phyloP scores from a whole-genome alignment of 257 asterid species.

The Scutellaria galericulata region DNA sequence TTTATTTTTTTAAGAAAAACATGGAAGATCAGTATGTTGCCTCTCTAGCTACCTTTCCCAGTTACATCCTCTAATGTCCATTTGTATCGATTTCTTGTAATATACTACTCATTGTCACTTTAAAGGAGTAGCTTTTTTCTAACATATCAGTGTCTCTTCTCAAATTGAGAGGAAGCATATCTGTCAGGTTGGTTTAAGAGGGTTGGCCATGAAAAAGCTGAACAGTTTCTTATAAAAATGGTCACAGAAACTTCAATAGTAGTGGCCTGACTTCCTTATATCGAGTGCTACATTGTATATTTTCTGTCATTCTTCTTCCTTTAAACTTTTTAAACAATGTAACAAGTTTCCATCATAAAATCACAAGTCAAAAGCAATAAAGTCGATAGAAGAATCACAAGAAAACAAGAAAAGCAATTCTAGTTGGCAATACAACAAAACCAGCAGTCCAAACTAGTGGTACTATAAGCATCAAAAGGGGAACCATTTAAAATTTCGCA shows the following conservation, averaged over 20 bases:
- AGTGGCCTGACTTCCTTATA: slow-evolving; percentile 14
- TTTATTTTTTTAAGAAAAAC: too few species aligned
- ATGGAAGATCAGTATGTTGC: too few species aligned
- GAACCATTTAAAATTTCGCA: slow-evolving; percentile 16
- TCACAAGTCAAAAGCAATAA: slow-evolving; percentile 17
- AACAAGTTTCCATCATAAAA: slow-evolving; percentile 16
- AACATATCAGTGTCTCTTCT: slow-evolving; percentile 18
- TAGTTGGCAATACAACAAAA: slow-evolving; percentile 20
- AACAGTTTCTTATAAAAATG: slow-evolving; percentile 23
- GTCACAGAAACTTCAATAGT: slow-evolving; percentile 20
- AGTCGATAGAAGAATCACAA: slow-evolving; percentile 4
- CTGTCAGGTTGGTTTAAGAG: slow-evolving; percentile 20
- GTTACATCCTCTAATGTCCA: slow-evolving; percentile 1
- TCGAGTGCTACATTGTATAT: neutral
- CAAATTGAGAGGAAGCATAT: slow-evolving; percentile 20
- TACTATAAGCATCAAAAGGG: slow-evolving; percentile 14
- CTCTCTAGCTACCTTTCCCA: neutral
- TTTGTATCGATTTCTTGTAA: slow-evolving; percentile 7
- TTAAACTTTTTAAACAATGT: slow-evolving; percentile 30
- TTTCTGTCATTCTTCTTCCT: slow-evolving; percentile 22
- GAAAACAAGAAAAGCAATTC: slow-evolving; percentile 18
- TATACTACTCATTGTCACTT: slow-evolving; percentile 1
- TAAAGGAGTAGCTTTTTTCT: slow-evolving; percentile 18
- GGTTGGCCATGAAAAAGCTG: slow-evolving; percentile 21
- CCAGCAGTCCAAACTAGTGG: neutral